Percentiles rank a stretch among this genome's conserved stretches.
Evolutionary conservation across 2,329 filamentous ascomycete genomes (phyloP).

Genomic region (Basipetospora chlamydospora): DNA sequence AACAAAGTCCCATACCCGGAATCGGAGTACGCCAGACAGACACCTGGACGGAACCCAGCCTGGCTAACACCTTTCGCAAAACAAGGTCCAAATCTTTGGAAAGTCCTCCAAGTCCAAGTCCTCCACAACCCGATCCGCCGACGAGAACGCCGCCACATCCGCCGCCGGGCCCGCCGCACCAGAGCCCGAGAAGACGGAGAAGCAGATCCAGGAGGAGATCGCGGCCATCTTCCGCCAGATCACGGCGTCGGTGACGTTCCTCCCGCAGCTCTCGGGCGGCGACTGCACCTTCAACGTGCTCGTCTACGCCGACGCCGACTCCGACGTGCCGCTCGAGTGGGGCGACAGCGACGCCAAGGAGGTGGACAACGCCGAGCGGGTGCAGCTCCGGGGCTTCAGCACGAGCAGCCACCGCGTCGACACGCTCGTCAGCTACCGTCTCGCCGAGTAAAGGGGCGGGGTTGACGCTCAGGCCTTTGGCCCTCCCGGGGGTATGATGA

Average conservation of each 20-base stretch:
- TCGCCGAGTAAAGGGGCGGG: slow-evolving; percentile 15
- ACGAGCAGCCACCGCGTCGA: slow-evolving; percentile 90
- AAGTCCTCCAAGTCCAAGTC: slow-evolving; percentile 38
- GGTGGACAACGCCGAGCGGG: slow-evolving; percentile 85
- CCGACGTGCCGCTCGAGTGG: slow-evolving; percentile 95
- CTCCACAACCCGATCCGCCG: slow-evolving; percentile 38
- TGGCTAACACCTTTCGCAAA: slow-evolving; percentile 2
- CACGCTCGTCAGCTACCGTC: slow-evolving; percentile 84
- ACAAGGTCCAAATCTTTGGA: slow-evolving; percentile 26
- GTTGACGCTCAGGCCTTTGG: too few relatives aligned
- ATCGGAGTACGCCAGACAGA: too few relatives aligned
- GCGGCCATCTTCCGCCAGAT: slow-evolving; percentile 96
- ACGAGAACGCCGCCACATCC: slow-evolving; percentile 47
- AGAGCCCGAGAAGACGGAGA: slow-evolving; percentile 66
- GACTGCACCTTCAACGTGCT: slow-evolving; percentile 98
- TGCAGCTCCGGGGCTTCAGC: slow-evolving; percentile 90
- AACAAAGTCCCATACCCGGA: too few relatives aligned
- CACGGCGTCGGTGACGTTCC: slow-evolving; percentile 90
- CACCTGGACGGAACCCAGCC: too few relatives aligned
- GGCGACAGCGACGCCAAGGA: slow-evolving; percentile 97
- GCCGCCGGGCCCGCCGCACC: slow-evolving; percentile 6
- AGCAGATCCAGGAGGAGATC: slow-evolving; percentile 90
- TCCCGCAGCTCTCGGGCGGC: slow-evolving; percentile 72
- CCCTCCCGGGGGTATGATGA: too few relatives aligned
- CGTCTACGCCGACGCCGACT: slow-evolving; percentile 93